Evolutionary conservation across 345 rosid species (phyloP).

Genomic region (Laguncularia racemosa): DNA sequence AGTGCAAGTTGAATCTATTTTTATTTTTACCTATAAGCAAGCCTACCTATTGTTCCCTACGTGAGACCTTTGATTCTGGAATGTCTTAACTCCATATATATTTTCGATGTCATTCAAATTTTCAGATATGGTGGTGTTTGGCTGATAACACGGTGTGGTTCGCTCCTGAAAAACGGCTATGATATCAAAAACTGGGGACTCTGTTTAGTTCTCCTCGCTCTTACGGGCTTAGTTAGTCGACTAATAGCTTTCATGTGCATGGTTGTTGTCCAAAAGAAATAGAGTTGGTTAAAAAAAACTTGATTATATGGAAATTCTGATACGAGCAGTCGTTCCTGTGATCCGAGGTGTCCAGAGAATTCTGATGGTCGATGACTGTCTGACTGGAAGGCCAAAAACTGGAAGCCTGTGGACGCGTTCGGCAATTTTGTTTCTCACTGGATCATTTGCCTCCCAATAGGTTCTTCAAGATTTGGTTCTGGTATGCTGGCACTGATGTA

Average conservation of each 20-base stretch:
- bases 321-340: neutral
- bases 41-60: too few relatives aligned
- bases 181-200: conserved; percentile 58
- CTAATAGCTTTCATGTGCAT: conserved; percentile 50
- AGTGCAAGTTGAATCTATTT: too few relatives aligned
- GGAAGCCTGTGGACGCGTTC: too few relatives aligned
- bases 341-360: neutral
- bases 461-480: neutral
- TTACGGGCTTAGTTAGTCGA: conserved; percentile 54
- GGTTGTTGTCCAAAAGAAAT: conserved; percentile 61
- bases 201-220: conserved; percentile 45
- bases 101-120: neutral
- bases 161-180: conserved; percentile 55
- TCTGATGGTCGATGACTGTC: neutral
- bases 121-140: conserved; percentile 91
- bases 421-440: neutral
- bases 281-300: conserved; percentile 7
- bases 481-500: neutral
- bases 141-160: conserved; percentile 89
- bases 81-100: neutral
- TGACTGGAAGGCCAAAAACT: neutral
- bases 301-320: neutral
- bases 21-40: too few relatives aligned
- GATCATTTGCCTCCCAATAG: neutral
- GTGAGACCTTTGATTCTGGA: too few relatives aligned